Evolutionary conservation across 352 stramenopile species (phyloP), one percentile per base, ranked within the genome.

Genomic region (Globisporangium apiculatum): DNA sequence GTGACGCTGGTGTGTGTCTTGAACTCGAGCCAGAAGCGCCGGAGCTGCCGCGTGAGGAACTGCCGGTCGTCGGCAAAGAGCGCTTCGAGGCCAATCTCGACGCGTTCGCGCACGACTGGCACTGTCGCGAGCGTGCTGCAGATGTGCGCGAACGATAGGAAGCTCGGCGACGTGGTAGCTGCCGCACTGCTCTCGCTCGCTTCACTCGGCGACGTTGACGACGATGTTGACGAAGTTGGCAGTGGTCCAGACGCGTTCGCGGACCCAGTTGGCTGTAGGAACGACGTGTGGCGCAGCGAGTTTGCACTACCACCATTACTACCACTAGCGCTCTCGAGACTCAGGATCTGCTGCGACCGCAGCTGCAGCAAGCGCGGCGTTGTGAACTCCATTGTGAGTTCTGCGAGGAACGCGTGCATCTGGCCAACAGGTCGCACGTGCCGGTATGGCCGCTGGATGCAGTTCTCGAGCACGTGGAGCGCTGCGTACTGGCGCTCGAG

Each of bases 401-500:
- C 64, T n/a, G 40, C n/a, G 12, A 85, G 68, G 35, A 81, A 78
- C 0, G 51, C 49, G 24, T 83, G 67, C 46, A 82, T 38, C 54
- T 60, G 59, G 2, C 52, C 52, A 5, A 55, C 36, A 18, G 5
- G 57, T 1, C 10, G 5, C 14, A 52, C 40, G 7, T 9, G 38
- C 38, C 49, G 43, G 51, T 69, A 64, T 6, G 37, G 38, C 8
- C 55, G 41, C 12, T 62, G 69, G 7, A 80, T 59, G 12, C 70
- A 65, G 18, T 75, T 77, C 46, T 87, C 76, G 15, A 87, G 59
- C 15, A 83, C 74, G 17, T 67, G 63, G 6, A 85, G 65, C 10
- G 74, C 66, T 24, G 65, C 53, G 36, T 87, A 87, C 59, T 87
- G 76, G n/a, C 74, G 70, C 51, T 83, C 73, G 0, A 87, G 64